These are phyloP conservation scores for Vaucheria bursata DNA, from an alignment of 352 stramenopile genomes.

Conservation along the genomic window DNA sequence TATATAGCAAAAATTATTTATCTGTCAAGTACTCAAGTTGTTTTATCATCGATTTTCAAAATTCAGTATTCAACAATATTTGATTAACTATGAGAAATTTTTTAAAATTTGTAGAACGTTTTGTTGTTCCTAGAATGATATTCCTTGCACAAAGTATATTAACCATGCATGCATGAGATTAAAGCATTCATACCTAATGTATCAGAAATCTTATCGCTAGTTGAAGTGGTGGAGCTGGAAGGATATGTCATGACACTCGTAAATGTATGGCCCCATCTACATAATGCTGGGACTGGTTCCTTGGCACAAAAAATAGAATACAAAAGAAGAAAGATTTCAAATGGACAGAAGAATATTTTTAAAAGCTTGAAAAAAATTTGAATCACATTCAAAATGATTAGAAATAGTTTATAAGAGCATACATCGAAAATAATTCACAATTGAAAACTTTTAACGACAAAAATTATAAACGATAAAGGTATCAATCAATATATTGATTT, in stretches of 20 bases:
- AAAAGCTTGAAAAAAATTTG: too few species aligned
- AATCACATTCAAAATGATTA: too few species aligned
- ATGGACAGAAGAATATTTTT: too few species aligned
- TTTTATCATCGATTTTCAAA: not conserved
- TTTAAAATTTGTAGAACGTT: not conserved
- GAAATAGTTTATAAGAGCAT: too few species aligned
- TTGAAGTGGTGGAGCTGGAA: not conserved
- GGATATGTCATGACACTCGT: not conserved
- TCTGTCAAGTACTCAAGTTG: not conserved
- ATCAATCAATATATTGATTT: too few species aligned
- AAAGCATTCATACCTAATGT: not conserved
- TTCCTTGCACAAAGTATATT: not conserved
- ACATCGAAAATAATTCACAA: too few species aligned
- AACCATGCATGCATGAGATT: not conserved
- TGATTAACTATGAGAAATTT: not conserved
- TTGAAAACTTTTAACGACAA: too few species aligned
- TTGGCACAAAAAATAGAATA: not conserved
- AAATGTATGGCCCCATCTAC: conserved; percentile 20
- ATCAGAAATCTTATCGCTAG: not conserved
- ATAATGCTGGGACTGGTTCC: conserved; percentile 16
- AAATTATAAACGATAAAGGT: too few species aligned
- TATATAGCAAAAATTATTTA: not conserved
- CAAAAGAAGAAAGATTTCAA: too few species aligned
- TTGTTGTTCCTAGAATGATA: not conserved
- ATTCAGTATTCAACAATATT: not conserved